Base-by-base conservation (phyloP, 176 grass and related monocot genomes). In the Poa pratensis region DNA sequence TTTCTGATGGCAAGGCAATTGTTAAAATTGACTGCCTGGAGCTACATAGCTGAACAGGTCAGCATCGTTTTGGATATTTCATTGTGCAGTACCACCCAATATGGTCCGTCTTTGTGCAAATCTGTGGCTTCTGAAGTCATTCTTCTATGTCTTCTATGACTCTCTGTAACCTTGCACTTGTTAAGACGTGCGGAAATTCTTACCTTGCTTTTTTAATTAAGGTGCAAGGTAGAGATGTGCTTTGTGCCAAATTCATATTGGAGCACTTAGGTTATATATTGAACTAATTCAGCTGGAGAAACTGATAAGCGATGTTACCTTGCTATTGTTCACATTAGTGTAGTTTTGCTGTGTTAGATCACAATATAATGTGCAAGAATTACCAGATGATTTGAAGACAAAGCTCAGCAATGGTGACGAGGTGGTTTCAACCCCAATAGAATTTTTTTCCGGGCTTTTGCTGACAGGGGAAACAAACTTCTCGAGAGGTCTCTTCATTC, bases 231-330 rank as follows among this genome's bases (percentile, higher is more conserved):
- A 91, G 88, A 88, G 95, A 97, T 59, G 0, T 90, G 94, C 35
- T 37, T 37, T 37, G 35, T 37, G 35, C 35, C 35, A 37, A 37
- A 37, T 37, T 37, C 6, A 37, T 37, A 37, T 4, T 37, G 35
- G 35, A 37, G 68, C 69, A 84, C 71, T 82, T 97, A 77, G 90
- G 32, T 82, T 97, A 40, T 97, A 97, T 73, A 97, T 97, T 75
- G 95, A 91, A 72, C 92, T 94, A 74, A 97, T 97, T 92, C 95
- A 97, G 49, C 76, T 97, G 67, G 95, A 97, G 78, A 97, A 97
- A 84, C 87, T 94, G 62, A 80, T 97, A 58, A 94, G 92, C 24
- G 92, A 97, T 74, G 95, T 93, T 50, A 94, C 58, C 80, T 78
- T 37, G 6, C 37, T 84, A 42, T 60, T 79, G 28, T 52, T 59